A percentile compares a stretch with the other conserved stretches of the same genome.
phyloP scores from a whole-genome alignment of 306 rosid genomes.

The Vigna hirtella region DNA sequence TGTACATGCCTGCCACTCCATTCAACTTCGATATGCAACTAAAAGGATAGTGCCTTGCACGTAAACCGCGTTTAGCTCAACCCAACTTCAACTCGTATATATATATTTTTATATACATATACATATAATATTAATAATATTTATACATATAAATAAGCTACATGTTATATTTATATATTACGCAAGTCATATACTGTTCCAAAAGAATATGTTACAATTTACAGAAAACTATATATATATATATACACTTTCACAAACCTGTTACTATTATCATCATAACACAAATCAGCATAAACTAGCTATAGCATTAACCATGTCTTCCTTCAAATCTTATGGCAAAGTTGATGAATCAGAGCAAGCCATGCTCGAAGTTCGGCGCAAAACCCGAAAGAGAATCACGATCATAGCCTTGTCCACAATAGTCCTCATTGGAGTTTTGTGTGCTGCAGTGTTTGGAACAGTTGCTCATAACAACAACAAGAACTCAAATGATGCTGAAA shows the following conservation, averaged over 20 bases:
- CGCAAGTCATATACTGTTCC: too few relatives aligned
- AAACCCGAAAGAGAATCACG: constrained; percentile 55
- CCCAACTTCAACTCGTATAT: constrained; percentile 8
- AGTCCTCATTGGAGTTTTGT: constrained; percentile 57
- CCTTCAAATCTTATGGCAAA: constrained; percentile 57
- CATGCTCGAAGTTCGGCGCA: constrained; percentile 50
- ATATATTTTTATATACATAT: not conserved
- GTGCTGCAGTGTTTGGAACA: constrained; percentile 63
- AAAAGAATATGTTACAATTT: not conserved
- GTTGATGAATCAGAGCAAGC: constrained; percentile 59
- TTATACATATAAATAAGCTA: too few relatives aligned
- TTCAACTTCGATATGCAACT: constrained; percentile 27
- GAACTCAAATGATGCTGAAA: constrained; percentile 3
- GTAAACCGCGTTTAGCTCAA: constrained; percentile 46
- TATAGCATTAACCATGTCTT: constrained; percentile 47
- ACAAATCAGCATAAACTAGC: not conserved
- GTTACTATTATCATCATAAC: not conserved
- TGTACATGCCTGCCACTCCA: constrained; percentile 52
- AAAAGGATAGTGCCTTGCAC: constrained; percentile 50
- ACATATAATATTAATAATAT: not conserved
- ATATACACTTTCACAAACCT: not conserved
- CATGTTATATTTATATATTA: too few relatives aligned
- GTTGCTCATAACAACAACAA: constrained; percentile 4
- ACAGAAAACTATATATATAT: not conserved
- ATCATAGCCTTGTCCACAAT: constrained; percentile 61